Conservation (phyloP, 2,329 filamentous ascomycete genomes). For the Diaporthe nobilis region DNA sequence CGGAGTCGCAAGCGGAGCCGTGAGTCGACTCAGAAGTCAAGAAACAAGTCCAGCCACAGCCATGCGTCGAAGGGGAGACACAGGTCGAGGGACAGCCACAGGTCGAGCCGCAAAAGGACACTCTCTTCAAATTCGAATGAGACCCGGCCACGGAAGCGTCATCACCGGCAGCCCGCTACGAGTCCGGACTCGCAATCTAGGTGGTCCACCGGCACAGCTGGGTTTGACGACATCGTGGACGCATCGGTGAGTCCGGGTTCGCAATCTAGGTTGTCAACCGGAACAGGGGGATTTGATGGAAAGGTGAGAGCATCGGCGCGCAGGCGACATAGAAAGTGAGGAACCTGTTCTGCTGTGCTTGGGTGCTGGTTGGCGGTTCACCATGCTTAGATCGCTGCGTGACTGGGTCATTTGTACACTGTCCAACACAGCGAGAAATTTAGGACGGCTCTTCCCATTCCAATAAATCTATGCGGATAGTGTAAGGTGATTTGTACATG, state of each 20-base stretch:
- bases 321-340: neutral
- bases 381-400: too few relatives aligned
- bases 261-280: too few relatives aligned
- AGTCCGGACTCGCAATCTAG: too few relatives aligned
- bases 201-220: too few relatives aligned
- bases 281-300: neutral
- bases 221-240: neutral
- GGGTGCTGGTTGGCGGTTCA: neutral
- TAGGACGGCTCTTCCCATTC: too few relatives aligned
- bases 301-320: neutral
- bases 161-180: neutral
- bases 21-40: neutral
- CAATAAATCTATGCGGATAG: fast-evolving
- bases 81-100: neutral
- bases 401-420: neutral
- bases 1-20: neutral
- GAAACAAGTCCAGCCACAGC: neutral
- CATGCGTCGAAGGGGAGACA: too few relatives aligned
- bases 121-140: neutral
- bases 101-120: neutral
- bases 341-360: too few relatives aligned
- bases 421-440: too few relatives aligned
- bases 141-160: neutral
- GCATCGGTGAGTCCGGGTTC: neutral
- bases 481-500: neutral